Evolutionary conservation across 345 rosid genomes (phyloP), one percentile per base, ranked within the genome.

Genomic region (Brassica incana): DNA sequence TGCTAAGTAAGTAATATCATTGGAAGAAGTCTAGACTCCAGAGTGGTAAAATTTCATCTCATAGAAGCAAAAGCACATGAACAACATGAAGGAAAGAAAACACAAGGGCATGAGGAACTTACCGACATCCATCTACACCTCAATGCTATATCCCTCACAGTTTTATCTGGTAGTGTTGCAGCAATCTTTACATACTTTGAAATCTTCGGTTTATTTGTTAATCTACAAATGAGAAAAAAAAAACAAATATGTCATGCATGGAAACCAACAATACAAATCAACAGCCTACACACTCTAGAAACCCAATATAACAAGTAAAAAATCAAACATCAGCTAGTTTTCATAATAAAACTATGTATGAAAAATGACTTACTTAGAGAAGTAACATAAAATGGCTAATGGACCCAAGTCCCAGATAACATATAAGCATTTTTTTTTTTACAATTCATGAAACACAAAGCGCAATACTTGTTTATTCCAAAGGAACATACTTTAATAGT

Each of bases 121-220:
- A 80, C 83, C 72, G 75, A 30, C 83, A 80, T 80, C 83, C 99
- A 95, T 78, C 98, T 87, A 78, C 98, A 91, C 92, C 99, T 91
- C 89, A 95, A 80, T 64, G 99, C 99, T 80, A 95, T 98, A 85
- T 95, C 99, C 35, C 99, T 88, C 4, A 95, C 98, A 66, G 97
- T 90, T 85, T 95, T 95, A 71, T 93, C 97, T 20, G 80, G 97
- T 76, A 95, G 80, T 48, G 82, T 80, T 59, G 97, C 94, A 2
- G 99, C 98, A 56, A 95, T 90, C 86, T 89, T 91, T 71, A 93
- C 88, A 82, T 91, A 95, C 85, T 79, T 52, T n/a, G 92, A 83
- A 77, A 95, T 90, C 72, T 83, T 89, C 10, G 92, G 94, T 78
- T 95, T 96, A 60, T 87, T 90, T 20, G 84, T 86, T 61, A 84